These are phyloP conservation scores for Magnaporthiopsis incrustans DNA, from an alignment of 2,329 filamentous ascomycete genomes.

Conservation along the genomic window DNA sequence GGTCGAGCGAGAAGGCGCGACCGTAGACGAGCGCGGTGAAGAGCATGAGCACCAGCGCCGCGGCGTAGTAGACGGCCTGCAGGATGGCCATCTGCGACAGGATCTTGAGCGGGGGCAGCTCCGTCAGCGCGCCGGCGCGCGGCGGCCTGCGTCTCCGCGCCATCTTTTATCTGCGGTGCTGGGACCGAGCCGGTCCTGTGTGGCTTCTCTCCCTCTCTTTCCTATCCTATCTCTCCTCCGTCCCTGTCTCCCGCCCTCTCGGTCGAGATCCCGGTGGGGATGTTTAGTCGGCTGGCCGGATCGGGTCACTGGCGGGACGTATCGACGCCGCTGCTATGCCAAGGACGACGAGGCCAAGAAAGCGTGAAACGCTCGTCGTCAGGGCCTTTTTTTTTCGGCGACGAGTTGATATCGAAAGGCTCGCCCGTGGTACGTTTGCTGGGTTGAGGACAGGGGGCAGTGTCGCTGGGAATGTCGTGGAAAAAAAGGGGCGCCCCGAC, in stretches of 20 bases:
- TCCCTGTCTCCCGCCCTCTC: background rate
- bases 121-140: slow-evolving; percentile 50
- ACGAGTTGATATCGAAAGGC: background rate
- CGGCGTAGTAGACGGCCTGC: slow-evolving; percentile 47
- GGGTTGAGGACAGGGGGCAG: background rate
- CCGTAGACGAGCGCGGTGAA: slow-evolving; percentile 54
- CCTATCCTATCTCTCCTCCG: background rate
- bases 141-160: slow-evolving; percentile 49
- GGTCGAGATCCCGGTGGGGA: background rate
- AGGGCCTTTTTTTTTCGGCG: background rate
- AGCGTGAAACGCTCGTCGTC: no score
- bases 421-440: no score
- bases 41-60: slow-evolving; percentile 43
- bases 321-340: no score
- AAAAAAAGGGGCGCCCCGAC: background rate
- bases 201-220: background rate
- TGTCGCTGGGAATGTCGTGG: background rate
- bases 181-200: background rate
- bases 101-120: slow-evolving; percentile 54
- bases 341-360: background rate
- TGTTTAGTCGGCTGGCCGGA: background rate
- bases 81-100: slow-evolving; percentile 50
- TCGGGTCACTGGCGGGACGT: background rate
- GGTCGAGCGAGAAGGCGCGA: slow-evolving; percentile 40
- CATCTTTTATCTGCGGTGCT: slow-evolving; percentile 28